Base-by-base conservation (phyloP, 352 stramenopile genomes). In the Globisporangium canariense region DNA sequence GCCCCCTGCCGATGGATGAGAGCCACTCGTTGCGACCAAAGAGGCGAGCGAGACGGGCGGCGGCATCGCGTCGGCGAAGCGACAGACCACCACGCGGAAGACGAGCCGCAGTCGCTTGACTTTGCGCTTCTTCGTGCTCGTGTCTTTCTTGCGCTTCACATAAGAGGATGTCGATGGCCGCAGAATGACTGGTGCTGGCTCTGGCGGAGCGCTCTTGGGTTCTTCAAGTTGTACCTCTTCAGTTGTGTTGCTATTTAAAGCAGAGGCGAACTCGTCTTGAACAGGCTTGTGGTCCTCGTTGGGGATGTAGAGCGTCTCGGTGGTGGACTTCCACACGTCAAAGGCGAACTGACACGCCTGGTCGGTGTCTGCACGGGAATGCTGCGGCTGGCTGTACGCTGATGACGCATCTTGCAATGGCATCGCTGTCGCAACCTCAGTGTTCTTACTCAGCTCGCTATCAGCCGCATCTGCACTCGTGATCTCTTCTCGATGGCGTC, bases 281-380 rank as follows among this genome's bases (percentile, higher is more conserved):
- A 11, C 0, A 41, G 36, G 41, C 9, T 34, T 50, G 32, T 54
- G 36, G 54, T 54, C 55, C 9, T 53, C 52, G n/a, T 67, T 67
- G 14, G 54, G 45, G 10, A 71, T 25, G 32, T 66, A 59, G 47
- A 73, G 36, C 28, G 64, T 77, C 46, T 75, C 60, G 32, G 62
- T 68, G 30, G 70, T 55, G 5, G 75, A 71, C 65, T 86, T 83
- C 71, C 75, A 91, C 55, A 89, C 82, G 51, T 91, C 78, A 53
- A 83, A 89, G 3, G 79, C 69, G 13, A 83, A 70, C 28, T 64
- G 43, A 16, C 66, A 76, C 13, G 60, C 6, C 2, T 46, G 40
- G 16, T 57, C 57, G n/a, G 34, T 36, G 7, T 0, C 16, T 30
- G 60, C 32, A 3, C 20, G 25, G 7, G 68, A 68, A 54, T 83